A percentile compares a stretch with the other conserved stretches of the same genome.
Conservation (phyloP, 2,329 filamentous ascomycete species). For the Colletotrichum liaoningense region DNA sequence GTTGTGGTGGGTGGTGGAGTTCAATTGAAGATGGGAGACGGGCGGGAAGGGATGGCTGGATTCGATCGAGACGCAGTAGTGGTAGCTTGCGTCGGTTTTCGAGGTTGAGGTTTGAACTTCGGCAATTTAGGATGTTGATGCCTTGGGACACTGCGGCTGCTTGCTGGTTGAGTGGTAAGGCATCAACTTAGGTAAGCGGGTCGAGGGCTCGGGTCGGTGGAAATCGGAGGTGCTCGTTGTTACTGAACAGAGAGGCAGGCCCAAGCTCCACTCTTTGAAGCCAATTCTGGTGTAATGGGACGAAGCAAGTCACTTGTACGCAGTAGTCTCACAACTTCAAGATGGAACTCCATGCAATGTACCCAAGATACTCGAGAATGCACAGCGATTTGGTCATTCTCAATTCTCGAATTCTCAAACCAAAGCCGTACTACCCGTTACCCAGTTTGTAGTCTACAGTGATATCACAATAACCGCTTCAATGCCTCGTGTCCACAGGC, state of each 20-base stretch:
- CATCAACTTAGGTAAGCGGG: conserved; percentile 45
- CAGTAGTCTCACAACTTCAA: not conserved
- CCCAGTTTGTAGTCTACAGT: conserved; percentile 33
- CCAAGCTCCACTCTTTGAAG: conserved; percentile 12
- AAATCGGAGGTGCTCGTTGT: conserved; percentile 27
- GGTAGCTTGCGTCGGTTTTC: conserved; percentile 41
- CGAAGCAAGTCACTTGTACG: not conserved
- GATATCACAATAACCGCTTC: conserved; percentile 35
- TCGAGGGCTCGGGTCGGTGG: conserved; percentile 19
- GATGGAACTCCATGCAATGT: not conserved
- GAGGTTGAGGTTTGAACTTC: conserved; percentile 47
- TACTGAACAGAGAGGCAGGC: not conserved
- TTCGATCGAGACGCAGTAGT: conserved; percentile 24
- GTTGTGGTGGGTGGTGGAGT: conserved; percentile 33
- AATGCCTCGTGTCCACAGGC: not conserved
- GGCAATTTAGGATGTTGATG: conserved; percentile 57
- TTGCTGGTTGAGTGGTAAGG: conserved; percentile 42
- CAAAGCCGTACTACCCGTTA: conserved; percentile 11
- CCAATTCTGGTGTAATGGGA: not conserved
- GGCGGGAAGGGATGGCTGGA: conserved; percentile 39
- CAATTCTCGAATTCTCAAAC: conserved; percentile 18
- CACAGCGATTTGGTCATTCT: not conserved
- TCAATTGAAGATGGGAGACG: conserved; percentile 29
- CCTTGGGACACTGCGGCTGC: conserved; percentile 42
- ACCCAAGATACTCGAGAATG: not conserved